phyloP scores from a whole-genome alignment of 2,329 filamentous ascomycete species.

The Diaporthe velutina region DNA sequence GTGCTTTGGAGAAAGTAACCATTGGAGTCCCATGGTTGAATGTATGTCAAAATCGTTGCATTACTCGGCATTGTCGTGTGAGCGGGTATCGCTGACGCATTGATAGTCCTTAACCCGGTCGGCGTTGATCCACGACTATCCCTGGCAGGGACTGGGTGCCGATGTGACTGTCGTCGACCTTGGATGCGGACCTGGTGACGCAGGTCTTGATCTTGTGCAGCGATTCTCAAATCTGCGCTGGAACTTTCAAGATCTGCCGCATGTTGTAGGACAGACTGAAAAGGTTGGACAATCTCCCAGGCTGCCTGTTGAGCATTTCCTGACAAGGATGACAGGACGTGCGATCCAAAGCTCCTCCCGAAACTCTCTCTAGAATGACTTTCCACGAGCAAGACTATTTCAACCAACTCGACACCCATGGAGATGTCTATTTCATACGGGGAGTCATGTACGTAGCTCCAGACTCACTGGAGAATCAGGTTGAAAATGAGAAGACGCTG shows the following conservation, averaged over 20 bases:
- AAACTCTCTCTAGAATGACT: not conserved
- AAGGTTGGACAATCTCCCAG: not conserved
- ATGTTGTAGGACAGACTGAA: not conserved
- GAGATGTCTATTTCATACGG: not conserved
- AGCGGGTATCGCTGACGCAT: not conserved
- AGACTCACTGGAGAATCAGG: not conserved
- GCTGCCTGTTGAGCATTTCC: not conserved
- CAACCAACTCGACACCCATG: not conserved
- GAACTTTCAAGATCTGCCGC: not conserved
- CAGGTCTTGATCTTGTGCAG: not conserved
- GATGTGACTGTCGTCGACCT: not conserved
- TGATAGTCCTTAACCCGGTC: not conserved
- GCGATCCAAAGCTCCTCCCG: not conserved
- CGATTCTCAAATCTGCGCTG: not conserved
- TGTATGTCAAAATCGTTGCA: not conserved
- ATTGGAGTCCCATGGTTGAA: not conserved
- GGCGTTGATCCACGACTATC: not conserved
- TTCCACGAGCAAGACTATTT: not conserved
- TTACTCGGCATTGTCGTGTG: not conserved
- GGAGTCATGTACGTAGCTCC: not conserved
- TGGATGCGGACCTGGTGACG: not conserved
- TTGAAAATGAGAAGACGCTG: not conserved
- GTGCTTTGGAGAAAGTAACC: not conserved
- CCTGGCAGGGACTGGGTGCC: not conserved
- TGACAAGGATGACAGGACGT: not conserved